Evolutionary conservation across 192 early-diverging fungal genomes (phyloP), one percentile per base, ranked within the genome.

Genomic region (Backusella australiensis): DNA sequence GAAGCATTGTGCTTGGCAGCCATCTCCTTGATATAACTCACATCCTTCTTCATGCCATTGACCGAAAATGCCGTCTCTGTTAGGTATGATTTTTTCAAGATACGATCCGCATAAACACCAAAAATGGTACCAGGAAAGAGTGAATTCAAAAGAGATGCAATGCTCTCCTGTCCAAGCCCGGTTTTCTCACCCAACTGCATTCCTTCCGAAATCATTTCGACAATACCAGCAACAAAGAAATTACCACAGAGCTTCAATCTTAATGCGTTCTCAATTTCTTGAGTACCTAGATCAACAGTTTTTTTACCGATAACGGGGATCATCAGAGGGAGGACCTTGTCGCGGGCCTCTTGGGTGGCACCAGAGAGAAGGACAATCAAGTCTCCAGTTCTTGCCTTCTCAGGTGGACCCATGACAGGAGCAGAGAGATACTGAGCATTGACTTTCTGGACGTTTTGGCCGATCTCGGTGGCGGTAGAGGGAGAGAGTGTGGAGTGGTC

Each of bases 211-310:
- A 94, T 59, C 5, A 89, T 72, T 78, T 94, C 91, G 29, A 91
- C 69, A 7, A 83, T 79, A 2, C 86, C 77, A 0, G 79, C 77
- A 26, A 94, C 81, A 70, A 94, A 86, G 53, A 89, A 94, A 67
- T 94, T 94, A 66, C 91, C 91, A 46, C 87, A 66, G 8, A 94
- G 78, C 75, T 94, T 94, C 78, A 90, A 87, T 5, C 75, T 75
- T 1, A 84, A 80, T 1, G 87, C 90, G 0, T 74, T 38, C 0
- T 79, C 81, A 34, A 32, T 5, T 59, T 91, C 83, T 2, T 79
- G 53, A 1, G 19, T 49, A 9, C 89, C 89, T 23, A 88, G 71
- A 34, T 88, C 79, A 11, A 93, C 82, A 0, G 80, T 75, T 19
- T 71, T 78, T 29, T 80, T 85, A 29, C 88, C 85, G 76, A 88